A percentile compares a stretch with the other conserved stretches of the same genome.
These are phyloP conservation scores for Lodderomyces pseudojiufengensis DNA, from an alignment of 1,139 yeast species.

Conservation along the genomic window DNA sequence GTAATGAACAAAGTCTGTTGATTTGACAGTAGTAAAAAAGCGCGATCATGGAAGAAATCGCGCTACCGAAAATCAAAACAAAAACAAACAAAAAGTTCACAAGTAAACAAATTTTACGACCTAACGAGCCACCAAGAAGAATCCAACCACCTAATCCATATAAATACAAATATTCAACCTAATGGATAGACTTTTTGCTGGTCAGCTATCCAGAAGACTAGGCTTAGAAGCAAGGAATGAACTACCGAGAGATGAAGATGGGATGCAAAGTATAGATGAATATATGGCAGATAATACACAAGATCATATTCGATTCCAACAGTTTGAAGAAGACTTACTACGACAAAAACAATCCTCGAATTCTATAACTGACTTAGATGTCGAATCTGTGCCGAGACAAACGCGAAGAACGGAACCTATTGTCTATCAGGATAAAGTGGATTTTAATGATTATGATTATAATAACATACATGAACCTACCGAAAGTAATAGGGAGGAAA, in stretches of 20 bases:
- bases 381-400: background rate
- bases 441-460: background rate
- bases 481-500: background rate
- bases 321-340: conserved; percentile 1
- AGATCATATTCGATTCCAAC: background rate
- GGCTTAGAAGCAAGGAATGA: conserved; percentile 52
- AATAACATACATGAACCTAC: background rate
- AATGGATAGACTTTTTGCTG: conserved; percentile 52
- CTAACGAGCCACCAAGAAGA: no score
- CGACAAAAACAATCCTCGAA: conserved; percentile 1
- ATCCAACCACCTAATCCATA: no score
- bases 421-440: background rate
- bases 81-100: no score
- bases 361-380: background rate
- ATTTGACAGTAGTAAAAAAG: no score
- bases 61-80: no score
- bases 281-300: conserved; percentile 50
- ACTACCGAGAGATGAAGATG: conserved; percentile 58
- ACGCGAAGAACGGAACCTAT: background rate
- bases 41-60: no score
- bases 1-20: no score
- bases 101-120: no score
- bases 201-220: conserved; percentile 56
- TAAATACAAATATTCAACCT: no score
- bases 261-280: conserved; percentile 78